Conservation (phyloP, 1,139 yeast genomes). For the Protomyces gravidus region DNA sequence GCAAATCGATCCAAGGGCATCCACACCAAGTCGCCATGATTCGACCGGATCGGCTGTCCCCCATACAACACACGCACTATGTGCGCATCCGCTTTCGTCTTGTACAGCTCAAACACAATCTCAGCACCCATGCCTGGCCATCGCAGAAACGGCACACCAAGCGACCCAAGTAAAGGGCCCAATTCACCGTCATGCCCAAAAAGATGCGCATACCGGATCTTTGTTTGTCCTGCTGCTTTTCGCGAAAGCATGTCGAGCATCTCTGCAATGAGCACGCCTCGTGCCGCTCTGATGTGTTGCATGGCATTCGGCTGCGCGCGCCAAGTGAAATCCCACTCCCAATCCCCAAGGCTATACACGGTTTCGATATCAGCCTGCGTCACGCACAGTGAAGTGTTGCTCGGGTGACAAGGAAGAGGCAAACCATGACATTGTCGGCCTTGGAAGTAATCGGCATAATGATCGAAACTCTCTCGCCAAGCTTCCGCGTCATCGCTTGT, state of each 20-base stretch:
- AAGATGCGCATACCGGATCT: slow-evolving; percentile 41
- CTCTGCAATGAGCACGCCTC: slow-evolving; percentile 43
- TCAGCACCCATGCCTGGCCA: slow-evolving; percentile 51
- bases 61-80: slow-evolving; percentile 42
- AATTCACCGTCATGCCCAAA: slow-evolving; percentile 47
- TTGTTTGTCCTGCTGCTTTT: slow-evolving; percentile 37
- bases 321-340: slow-evolving; percentile 44
- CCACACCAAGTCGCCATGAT: background rate
- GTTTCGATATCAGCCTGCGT: slow-evolving; percentile 40
- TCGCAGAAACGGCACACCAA: slow-evolving; percentile 41
- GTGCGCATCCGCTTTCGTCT: slow-evolving; percentile 35
- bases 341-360: slow-evolving; percentile 45
- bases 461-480: slow-evolving; percentile 43
- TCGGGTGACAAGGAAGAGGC: slow-evolving; percentile 39
- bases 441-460: slow-evolving; percentile 45
- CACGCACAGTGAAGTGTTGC: slow-evolving; percentile 36
- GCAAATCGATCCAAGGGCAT: background rate
- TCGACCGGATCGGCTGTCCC: slow-evolving; percentile 36
- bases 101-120: slow-evolving; percentile 43
- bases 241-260: slow-evolving; percentile 38
- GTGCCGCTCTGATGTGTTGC: slow-evolving; percentile 39
- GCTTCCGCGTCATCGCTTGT: background rate
- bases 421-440: slow-evolving; percentile 42
- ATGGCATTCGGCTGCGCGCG: slow-evolving; percentile 41
- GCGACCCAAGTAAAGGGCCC: slow-evolving; percentile 41